phyloP scores from a whole-genome alignment of 768 basidiomycete species.

The Rhizopogon roseolus region DNA sequence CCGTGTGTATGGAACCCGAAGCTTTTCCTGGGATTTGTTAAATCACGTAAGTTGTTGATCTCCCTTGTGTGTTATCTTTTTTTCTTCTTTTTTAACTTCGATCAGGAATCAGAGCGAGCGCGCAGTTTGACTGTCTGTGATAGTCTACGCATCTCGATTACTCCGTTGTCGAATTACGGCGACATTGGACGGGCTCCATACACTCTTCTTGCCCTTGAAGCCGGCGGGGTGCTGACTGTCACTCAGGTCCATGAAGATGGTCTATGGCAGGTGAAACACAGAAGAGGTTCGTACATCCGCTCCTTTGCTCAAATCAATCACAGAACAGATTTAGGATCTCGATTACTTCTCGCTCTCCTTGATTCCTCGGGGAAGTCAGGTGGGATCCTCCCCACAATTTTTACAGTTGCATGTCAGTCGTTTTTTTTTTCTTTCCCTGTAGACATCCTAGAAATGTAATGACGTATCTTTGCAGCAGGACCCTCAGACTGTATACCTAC shows the following conservation, averaged over 20 bases:
- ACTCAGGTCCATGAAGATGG: conserved; percentile 25
- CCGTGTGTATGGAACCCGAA: not conserved
- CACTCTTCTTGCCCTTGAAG: conserved; percentile 37
- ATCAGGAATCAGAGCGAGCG: not conserved
- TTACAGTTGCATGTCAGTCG: conserved; percentile 30
- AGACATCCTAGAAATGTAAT: not conserved
- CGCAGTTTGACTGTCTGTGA: conserved; percentile 12
- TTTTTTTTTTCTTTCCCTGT: not conserved
- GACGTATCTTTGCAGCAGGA: conserved; percentile 17
- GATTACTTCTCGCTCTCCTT: conserved; percentile 38
- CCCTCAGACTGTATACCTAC: conserved; percentile 20
- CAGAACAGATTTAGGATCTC: conserved; percentile 29
- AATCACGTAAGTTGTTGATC: not conserved
- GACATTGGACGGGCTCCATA: conserved; percentile 29
- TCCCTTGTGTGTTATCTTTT: not conserved
- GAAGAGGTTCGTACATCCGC: conserved; percentile 29
- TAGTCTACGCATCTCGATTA: conserved; percentile 6
- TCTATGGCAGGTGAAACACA: conserved; percentile 35
- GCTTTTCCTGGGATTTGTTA: conserved; percentile 2
- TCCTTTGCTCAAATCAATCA: not conserved
- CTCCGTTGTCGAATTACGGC: not conserved
- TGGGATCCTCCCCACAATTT: conserved; percentile 32
- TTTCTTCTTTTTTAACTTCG: too few species aligned
- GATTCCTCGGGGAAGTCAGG: conserved; percentile 40
- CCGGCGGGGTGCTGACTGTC: conserved; percentile 30